phyloP scores from a whole-genome alignment of 805 yeast species.

The Kodamaea kakaduensis region DNA sequence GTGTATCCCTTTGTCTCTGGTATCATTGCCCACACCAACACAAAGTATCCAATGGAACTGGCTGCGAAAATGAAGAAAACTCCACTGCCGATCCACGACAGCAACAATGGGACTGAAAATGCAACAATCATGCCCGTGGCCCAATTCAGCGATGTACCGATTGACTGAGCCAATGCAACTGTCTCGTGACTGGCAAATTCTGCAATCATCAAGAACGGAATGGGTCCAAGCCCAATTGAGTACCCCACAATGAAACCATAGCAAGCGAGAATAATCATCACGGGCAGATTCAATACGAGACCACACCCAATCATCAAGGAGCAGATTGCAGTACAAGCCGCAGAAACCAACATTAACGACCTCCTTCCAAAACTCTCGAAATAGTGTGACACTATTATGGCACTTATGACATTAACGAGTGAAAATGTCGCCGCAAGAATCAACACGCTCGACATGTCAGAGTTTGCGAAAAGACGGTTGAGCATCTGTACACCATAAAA shows the following conservation, averaged over 20 bases:
- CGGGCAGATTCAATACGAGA: slow-evolving; percentile 13
- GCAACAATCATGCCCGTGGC: slow-evolving; percentile 31
- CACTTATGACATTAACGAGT: slow-evolving; percentile 16
- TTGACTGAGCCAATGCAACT: slow-evolving; percentile 31
- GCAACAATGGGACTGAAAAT: slow-evolving; percentile 27
- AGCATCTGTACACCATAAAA: slow-evolving; percentile 23
- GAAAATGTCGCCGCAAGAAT: slow-evolving; percentile 17
- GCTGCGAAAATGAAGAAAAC: slow-evolving; percentile 27
- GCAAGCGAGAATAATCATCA: slow-evolving; percentile 23
- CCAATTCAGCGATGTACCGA: slow-evolving; percentile 37
- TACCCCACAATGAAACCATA: slow-evolving; percentile 32
- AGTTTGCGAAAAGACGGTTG: slow-evolving; percentile 10
- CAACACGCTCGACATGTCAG: slow-evolving; percentile 17
- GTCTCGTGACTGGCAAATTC: slow-evolving; percentile 33
- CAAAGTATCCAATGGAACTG: slow-evolving; percentile 18
- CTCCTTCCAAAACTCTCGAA: slow-evolving; percentile 19
- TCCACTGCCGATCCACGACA: slow-evolving; percentile 21
- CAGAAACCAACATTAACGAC: slow-evolving; percentile 27
- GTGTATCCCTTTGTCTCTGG: slow-evolving; percentile 33
- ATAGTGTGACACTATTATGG: slow-evolving; percentile 15
- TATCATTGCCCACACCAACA: slow-evolving; percentile 18
- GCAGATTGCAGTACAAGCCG: slow-evolving; percentile 20
- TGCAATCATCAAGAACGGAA: slow-evolving; percentile 36
- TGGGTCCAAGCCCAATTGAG: slow-evolving; percentile 34
- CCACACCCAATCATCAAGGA: slow-evolving; percentile 27